Conservation (phyloP, 352 stramenopile genomes). For the Globisporangium okanoganense region DNA sequence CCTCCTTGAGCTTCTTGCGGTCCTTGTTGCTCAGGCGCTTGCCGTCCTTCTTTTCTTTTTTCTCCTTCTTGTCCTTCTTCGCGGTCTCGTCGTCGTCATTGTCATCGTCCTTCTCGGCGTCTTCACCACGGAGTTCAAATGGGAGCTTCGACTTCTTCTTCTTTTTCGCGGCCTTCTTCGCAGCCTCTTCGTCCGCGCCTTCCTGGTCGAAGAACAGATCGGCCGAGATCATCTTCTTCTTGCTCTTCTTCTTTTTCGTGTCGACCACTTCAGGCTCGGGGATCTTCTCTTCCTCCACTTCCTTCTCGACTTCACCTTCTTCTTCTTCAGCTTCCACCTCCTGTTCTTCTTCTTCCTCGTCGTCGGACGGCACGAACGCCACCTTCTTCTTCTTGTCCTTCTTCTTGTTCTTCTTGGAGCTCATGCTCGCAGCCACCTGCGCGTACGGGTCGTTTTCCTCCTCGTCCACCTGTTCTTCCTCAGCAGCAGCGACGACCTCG, state of each 20-base stretch:
- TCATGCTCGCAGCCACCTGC: constrained; percentile 32
- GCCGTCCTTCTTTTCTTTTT: constrained; percentile 75
- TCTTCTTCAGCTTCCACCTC: constrained; percentile 21
- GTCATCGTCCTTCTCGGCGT: constrained; percentile 30
- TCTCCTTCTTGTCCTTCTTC: constrained; percentile 48
- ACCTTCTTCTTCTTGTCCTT: constrained; percentile 52
- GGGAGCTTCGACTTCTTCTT: constrained; percentile 75
- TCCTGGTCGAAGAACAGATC: constrained; percentile 72
- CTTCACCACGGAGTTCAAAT: constrained; percentile 49
- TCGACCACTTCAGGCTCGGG: constrained; percentile 30
- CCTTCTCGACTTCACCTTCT: constrained; percentile 15
- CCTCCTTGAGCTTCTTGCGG: constrained; percentile 80
- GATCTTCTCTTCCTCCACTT: constrained; percentile 29
- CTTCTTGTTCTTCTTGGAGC: constrained; percentile 50
- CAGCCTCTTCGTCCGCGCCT: constrained; percentile 21
- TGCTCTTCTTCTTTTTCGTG: constrained; percentile 67
- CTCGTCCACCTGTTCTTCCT: constrained; percentile 25
- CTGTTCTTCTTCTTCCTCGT: constrained; percentile 43
- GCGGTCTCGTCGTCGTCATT: constrained; percentile 34
- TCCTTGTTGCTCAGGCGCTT: constrained; percentile 89
- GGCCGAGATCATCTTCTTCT: constrained; percentile 78
- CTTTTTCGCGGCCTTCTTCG: constrained; percentile 63
- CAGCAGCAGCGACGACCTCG: constrained; percentile 12
- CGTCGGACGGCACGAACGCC: constrained; percentile 36
- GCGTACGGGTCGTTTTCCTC: constrained; percentile 34